phyloP scores from a whole-genome alignment of 768 basidiomycete genomes.

The Collybia sordida region DNA sequence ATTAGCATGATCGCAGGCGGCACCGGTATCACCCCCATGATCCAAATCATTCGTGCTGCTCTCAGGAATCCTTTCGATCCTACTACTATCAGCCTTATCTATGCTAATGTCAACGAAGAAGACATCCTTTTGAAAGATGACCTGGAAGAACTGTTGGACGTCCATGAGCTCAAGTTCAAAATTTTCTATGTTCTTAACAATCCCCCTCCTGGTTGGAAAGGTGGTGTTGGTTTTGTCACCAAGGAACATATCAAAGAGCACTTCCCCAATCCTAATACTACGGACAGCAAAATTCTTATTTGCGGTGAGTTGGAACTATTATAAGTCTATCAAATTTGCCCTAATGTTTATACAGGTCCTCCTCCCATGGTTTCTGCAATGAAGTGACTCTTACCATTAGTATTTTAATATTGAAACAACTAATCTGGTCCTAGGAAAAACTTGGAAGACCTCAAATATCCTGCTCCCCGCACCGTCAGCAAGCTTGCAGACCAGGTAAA shows the following conservation, averaged over 20 bases:
- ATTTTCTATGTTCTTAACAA: slow-evolving; percentile 95
- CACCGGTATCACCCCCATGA: slow-evolving; percentile 98
- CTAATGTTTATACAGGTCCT: slow-evolving; percentile 43
- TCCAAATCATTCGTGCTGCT: slow-evolving; percentile 94
- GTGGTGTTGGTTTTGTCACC: slow-evolving; percentile 90
- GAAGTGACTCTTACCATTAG: slow-evolving; percentile 36
- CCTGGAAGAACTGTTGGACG: slow-evolving; percentile 73
- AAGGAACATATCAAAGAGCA: slow-evolving; percentile 86
- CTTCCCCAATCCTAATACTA: slow-evolving; percentile 61
- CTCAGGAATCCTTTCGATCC: slow-evolving; percentile 86
- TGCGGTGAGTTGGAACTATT: slow-evolving; percentile 55
- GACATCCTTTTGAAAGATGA: slow-evolving; percentile 92
- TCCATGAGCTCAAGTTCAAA: slow-evolving; percentile 63
- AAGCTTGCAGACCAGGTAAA: slow-evolving; percentile 87
- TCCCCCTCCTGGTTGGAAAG: slow-evolving; percentile 82
- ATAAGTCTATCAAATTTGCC: not conserved
- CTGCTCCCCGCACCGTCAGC: slow-evolving; percentile 85
- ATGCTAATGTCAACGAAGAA: slow-evolving; percentile 91
- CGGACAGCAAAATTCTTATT: slow-evolving; percentile 82
- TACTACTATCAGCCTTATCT: slow-evolving; percentile 85
- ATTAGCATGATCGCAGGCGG: slow-evolving; percentile 98
- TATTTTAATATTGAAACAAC: slow-evolving; percentile 1
- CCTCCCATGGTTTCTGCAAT: slow-evolving; percentile 56
- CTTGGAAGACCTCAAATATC: slow-evolving; percentile 84
- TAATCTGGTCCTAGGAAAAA: slow-evolving; percentile 62